Evolutionary conservation across 495 filamentous ascomycete species (phyloP).

Genomic region (Lasiosphaeriaceae sp.): DNA sequence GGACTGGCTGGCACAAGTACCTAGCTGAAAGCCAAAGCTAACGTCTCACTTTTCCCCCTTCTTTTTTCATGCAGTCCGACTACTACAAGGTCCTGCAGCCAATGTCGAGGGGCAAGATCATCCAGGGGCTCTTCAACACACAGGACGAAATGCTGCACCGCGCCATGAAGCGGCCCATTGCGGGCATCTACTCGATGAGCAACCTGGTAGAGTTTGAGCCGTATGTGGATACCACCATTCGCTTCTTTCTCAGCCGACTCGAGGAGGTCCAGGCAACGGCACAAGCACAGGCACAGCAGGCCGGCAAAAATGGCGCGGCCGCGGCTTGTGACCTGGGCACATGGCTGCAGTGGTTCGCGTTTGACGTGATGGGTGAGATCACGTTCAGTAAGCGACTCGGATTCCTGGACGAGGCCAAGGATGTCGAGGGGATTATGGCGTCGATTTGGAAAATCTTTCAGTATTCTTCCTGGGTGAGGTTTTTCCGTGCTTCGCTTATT

Average conservation of each 20-base stretch:
- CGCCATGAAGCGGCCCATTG: slow-evolving; percentile 12
- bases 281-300: too few relatives aligned
- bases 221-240: slow-evolving; percentile 11
- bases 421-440: slow-evolving; percentile 16
- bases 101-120: slow-evolving; percentile 10
- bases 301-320: background rate
- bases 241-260: slow-evolving; percentile 8
- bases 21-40: background rate
- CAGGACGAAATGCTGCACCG: slow-evolving; percentile 20
- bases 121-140: slow-evolving; percentile 22
- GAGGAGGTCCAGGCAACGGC: slow-evolving; percentile 4
- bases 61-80: slow-evolving; percentile 7
- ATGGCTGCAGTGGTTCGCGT: slow-evolving; percentile 22
- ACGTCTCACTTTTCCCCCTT: too few relatives aligned
- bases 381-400: slow-evolving; percentile 16
- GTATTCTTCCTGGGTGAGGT: slow-evolving; percentile 1
- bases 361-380: slow-evolving; percentile 21
- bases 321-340: slow-evolving; percentile 6
- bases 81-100: slow-evolving; percentile 13
- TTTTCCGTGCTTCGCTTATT: background rate
- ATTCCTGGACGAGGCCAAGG: slow-evolving; percentile 15
- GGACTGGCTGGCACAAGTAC: too few relatives aligned
- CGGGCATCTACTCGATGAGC: slow-evolving; percentile 12
- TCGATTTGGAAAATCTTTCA: slow-evolving; percentile 9
- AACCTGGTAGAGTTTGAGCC: slow-evolving; percentile 15